These are phyloP conservation scores for Heritiera littoralis DNA, from an alignment of 345 rosid genomes.

Conservation along the genomic window DNA sequence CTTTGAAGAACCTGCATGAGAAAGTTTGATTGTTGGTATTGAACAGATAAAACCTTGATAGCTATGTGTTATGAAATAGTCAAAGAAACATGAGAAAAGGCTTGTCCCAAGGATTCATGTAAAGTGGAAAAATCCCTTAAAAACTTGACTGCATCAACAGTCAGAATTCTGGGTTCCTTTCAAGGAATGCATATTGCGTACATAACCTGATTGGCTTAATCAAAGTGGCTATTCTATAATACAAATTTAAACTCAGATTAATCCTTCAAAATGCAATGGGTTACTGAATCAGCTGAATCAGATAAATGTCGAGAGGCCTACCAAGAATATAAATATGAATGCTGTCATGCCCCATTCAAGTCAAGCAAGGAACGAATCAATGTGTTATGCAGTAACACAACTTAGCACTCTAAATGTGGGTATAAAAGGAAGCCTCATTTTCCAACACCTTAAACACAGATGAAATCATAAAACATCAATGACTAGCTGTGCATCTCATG, in stretches of 20 bases:
- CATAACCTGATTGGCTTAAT: neutral
- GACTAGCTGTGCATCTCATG: neutral
- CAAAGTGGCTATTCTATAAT: neutral
- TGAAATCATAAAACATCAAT: constrained; percentile 5
- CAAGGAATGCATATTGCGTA: neutral
- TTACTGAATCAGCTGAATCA: constrained; percentile 6
- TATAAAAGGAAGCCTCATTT: neutral
- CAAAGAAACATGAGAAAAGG: neutral
- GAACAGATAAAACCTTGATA: constrained; percentile 1
- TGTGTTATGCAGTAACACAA: neutral
- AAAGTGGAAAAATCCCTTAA: neutral
- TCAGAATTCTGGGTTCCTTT: neutral
- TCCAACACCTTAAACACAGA: neutral
- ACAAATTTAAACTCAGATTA: neutral
- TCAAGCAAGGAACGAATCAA: neutral
- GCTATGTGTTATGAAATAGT: neutral
- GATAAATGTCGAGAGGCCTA: neutral
- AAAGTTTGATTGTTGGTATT: neutral
- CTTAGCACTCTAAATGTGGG: constrained; percentile 7
- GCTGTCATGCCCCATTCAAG: neutral
- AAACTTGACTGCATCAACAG: constrained; percentile 1
- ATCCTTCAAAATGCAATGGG: neutral
- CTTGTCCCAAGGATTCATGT: neutral
- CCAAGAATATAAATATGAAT: neutral
- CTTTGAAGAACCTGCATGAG: constrained; percentile 74